Percentiles rank a stretch among this genome's conserved stretches.
Evolutionary conservation across 305 asterid species (phyloP).

Genomic region (Solanum aculeatissimum): DNA sequence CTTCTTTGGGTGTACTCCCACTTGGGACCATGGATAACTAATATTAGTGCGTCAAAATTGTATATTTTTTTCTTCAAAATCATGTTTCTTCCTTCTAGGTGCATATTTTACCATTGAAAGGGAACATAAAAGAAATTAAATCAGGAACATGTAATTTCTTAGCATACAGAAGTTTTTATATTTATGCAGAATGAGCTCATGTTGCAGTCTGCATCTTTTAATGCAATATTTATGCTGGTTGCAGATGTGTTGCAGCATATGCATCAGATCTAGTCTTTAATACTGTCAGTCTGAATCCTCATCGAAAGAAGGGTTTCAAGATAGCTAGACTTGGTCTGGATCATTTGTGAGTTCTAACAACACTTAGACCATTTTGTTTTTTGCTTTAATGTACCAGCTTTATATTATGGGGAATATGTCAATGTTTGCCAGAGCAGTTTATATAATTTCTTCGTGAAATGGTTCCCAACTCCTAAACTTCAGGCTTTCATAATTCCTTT

Average conservation of each 20-base stretch:
- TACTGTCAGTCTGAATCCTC: constrained; percentile 72
- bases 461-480: background rate
- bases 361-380: background rate
- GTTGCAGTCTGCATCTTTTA: background rate
- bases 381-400: background rate
- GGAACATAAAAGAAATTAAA: background rate
- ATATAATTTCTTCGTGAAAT: background rate
- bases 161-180: background rate
- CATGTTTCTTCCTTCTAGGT: background rate
- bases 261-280: constrained; percentile 83
- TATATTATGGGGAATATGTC: background rate
- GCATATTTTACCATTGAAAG: background rate
- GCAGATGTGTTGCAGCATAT: constrained; percentile 91
- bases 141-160: background rate
- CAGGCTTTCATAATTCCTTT: background rate
- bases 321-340: constrained; percentile 67
- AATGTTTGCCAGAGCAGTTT: background rate
- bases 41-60: background rate
- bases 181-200: background rate
- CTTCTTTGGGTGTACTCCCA: background rate
- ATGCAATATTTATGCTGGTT: background rate
- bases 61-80: background rate
- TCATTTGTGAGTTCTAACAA: constrained; percentile 58
- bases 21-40: background rate
- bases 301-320: constrained; percentile 62